Evolutionary conservation across 2,329 filamentous ascomycete species (phyloP), one percentile per base, ranked within the genome.

Genomic region (Fusarium xylarioides): DNA sequence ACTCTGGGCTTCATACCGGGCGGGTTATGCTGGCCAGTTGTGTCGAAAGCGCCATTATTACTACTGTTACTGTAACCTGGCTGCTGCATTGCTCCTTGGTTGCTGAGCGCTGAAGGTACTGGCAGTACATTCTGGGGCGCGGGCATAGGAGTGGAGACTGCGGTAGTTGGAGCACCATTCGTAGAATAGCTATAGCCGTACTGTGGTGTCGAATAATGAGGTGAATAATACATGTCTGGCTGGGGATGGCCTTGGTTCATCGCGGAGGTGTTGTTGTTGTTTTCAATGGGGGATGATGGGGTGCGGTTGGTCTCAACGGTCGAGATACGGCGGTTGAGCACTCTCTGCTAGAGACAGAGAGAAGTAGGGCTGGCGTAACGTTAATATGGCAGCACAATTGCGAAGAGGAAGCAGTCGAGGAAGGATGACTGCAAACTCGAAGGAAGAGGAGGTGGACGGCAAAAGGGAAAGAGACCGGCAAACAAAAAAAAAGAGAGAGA

Each of bases 1-100:
- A 99, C 96, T 70, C 95, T 89, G 26, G 96, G 96, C 85, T 98
- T 98, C 90, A 97, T 97, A 35, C 95, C 95, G 7, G 93, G 93
- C 14, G 96, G 96, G 23, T 95, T 95, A 93, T 67, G 97, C 85
- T 98, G 96, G 14, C 96, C 96, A n/a, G 94, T 97, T 12, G 91
- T 92, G 80, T 98, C 96, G 74, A 90, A 91, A 8, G 85, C 83
- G 81, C 79, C 93, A 95, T 32, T 87, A 84, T 74, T 46, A 37
- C 34, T 63, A 35, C 35, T 65, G 40, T 69, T 69, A 28, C 40
- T 70, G 26, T 69, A 69, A 38, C 66, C 46, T 57, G 56, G 49
- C 56, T 88, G 88, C 52, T 85, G 85, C 79, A 89, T 87, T 40
- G 76, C 66, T 26, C 82, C 84, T 50, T 89, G 84, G 76, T 85